A percentile compares a stretch with the other conserved stretches of the same genome.
Evolutionary conservation across 1,284 basidiomycete species (phyloP).

Genomic region (Cryptococcus sp.): DNA sequence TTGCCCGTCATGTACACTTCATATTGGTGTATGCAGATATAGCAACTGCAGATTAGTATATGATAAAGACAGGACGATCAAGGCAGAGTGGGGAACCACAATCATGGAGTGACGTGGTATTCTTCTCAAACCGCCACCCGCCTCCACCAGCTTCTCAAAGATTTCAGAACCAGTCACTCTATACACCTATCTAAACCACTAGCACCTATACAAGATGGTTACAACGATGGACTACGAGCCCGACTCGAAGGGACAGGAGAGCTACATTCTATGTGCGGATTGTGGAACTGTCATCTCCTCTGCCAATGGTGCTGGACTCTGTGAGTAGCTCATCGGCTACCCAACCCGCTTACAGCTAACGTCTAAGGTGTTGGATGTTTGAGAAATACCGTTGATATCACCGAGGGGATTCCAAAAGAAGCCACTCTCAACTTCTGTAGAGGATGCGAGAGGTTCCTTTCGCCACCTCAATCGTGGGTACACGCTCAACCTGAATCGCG

Average conservation of each 20-base stretch:
- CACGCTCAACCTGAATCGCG: constrained; percentile 84
- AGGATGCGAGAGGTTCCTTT: constrained; percentile 93
- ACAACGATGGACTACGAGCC: constrained; percentile 45
- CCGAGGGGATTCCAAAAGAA: constrained; percentile 97
- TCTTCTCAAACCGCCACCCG: background rate
- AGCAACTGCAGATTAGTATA: too few species aligned
- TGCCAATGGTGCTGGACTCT: constrained; percentile 90
- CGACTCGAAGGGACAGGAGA: constrained; percentile 39
- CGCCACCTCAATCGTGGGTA: constrained; percentile 84
- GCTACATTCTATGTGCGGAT: constrained; percentile 49
- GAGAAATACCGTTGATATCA: constrained; percentile 78
- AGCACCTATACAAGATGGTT: constrained; percentile 21
- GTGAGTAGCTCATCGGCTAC: constrained; percentile 43
- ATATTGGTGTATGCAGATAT: background rate
- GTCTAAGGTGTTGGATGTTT: constrained; percentile 37
- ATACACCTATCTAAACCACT: background rate
- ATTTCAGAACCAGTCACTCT: background rate
- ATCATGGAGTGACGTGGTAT: background rate
- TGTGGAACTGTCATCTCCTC: constrained; percentile 76
- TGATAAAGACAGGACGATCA: background rate
- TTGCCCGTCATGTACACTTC: background rate
- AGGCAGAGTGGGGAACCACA: background rate
- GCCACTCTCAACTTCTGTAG: constrained; percentile 89
- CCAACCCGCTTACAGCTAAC: background rate
- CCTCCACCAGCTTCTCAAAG: background rate